These are phyloP conservation scores for Rhizodiscina lignyota DNA, from an alignment of 495 filamentous ascomycete genomes.

Conservation along the genomic window DNA sequence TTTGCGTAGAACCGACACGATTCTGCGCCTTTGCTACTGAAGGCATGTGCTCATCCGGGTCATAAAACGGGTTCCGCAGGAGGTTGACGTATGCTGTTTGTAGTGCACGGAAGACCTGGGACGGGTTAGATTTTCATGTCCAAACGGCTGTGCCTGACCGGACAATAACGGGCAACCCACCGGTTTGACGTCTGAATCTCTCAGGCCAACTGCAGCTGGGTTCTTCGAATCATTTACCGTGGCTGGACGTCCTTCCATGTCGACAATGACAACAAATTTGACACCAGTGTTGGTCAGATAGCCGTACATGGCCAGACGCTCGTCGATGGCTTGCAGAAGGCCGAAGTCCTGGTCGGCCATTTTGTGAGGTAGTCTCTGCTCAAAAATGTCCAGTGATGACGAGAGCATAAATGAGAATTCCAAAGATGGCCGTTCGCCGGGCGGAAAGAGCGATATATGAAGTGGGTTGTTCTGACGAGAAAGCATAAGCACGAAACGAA, in stretches of 20 bases:
- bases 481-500: constrained; percentile 8
- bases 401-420: constrained; percentile 87
- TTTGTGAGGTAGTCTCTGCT: constrained; percentile 47
- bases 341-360: constrained; percentile 73
- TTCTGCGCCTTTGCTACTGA: constrained; percentile 20
- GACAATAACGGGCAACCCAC: constrained; percentile 25
- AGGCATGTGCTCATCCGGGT: constrained; percentile 67
- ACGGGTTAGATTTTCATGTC: neutral
- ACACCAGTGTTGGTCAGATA: constrained; percentile 96
- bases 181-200: constrained; percentile 68
- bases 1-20: constrained; percentile 38
- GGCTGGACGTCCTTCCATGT: constrained; percentile 49
- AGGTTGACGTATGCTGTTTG: constrained; percentile 81
- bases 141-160: neutral
- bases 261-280: constrained; percentile 74
- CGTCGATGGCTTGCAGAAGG: constrained; percentile 80
- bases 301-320: constrained; percentile 79
- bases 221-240: constrained; percentile 15
- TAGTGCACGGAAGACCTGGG: constrained; percentile 70
- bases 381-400: constrained; percentile 84
- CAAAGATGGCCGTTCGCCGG: constrained; percentile 41
- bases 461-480: constrained; percentile 74
- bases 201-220: constrained; percentile 36
- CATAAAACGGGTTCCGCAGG: constrained; percentile 89
- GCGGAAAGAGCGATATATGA: constrained; percentile 79